Evolutionary conservation across 805 yeast genomes (phyloP).

Genomic region (Myxozyma nipponensis): DNA sequence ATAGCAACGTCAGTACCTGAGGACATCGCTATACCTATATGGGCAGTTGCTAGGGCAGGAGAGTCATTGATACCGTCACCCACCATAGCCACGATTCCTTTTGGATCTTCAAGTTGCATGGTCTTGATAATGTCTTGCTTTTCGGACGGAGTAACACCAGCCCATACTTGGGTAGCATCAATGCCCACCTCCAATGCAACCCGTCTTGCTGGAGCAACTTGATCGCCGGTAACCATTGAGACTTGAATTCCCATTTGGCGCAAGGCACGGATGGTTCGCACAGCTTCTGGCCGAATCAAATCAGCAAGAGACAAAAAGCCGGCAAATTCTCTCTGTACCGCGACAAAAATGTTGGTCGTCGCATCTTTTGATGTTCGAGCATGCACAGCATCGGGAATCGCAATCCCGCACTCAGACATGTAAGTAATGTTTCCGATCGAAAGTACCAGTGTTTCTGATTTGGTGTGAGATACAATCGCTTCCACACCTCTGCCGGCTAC

Average conservation of each 20-base stretch:
- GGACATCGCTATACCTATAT: slow-evolving; percentile 85
- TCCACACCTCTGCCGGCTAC: slow-evolving; percentile 37
- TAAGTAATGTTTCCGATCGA: slow-evolving; percentile 54
- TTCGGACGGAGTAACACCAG: slow-evolving; percentile 71
- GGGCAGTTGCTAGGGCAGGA: slow-evolving; percentile 86
- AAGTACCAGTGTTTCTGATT: slow-evolving; percentile 35
- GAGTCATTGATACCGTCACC: slow-evolving; percentile 99
- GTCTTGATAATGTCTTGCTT: slow-evolving; percentile 64
- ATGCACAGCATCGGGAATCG: slow-evolving; percentile 15
- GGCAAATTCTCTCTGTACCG: slow-evolving; percentile 52
- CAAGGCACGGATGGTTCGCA: slow-evolving; percentile 55
- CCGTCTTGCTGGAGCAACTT: slow-evolving; percentile 53
- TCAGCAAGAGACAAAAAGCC: slow-evolving; percentile 73
- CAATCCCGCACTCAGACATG: slow-evolving; percentile 34
- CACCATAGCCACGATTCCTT: slow-evolving; percentile 63
- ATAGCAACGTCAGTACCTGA: slow-evolving; percentile 95
- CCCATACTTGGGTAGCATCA: slow-evolving; percentile 57
- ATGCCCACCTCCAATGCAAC: slow-evolving; percentile 70
- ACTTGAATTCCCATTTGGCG: slow-evolving; percentile 52
- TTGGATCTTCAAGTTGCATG: slow-evolving; percentile 42
- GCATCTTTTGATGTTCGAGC: slow-evolving; percentile 34
- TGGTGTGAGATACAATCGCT: slow-evolving; percentile 29
- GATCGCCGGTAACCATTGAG: slow-evolving; percentile 91
- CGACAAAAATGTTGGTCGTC: slow-evolving; percentile 53
- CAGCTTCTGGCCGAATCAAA: slow-evolving; percentile 61